Base-by-base conservation (phyloP, 108 stramenopile genomes). In the Cylindrotheca closterium region DNA sequence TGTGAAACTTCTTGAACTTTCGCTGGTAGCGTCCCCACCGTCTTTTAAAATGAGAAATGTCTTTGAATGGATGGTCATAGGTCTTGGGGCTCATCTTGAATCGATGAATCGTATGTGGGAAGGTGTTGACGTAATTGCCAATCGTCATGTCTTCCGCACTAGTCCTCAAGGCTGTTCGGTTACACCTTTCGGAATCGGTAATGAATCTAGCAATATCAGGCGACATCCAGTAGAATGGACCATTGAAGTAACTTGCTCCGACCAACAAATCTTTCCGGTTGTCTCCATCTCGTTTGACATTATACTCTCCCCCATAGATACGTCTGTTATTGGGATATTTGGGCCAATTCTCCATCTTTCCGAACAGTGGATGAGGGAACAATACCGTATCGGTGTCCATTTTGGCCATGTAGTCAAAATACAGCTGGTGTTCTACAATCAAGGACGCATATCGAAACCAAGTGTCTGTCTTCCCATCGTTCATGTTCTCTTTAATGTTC, bases 161-260 rank as follows among this genome's bases (percentile, higher is more conserved):
- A 4, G 42, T 25, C 10, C 15, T 65, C 12, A 54, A 37, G 15
- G 28, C 8, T 58, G 47, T 18, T 21, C 66, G 66, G 33, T 56
- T 29, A 28, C 66, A 67, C 1, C 26, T 56, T 3, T 54, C 28
- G 21, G 62, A 60, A n/a, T n/a, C n/a, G 5, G 60, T n/a, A 37
- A 72, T 58, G 52, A 53, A 72, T 24, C 28, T 42, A 65, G 71
- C 71, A 19, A 72, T 26, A 58, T 72, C 71, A 1, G 53, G 21
- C 2, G 63, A 65, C 49, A 64, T 54, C 23, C 67, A 72, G 53
- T 72, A 63, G 4, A 72, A 64, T 51, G 67, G 52, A 4, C 73
- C 73, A 47, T 52, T 47, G 51, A 60, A 61, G 37, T 66, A 74
- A 18, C 50, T 29, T 26, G 25, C 42, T 25, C 63, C 71, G n/a